These are phyloP conservation scores for Quaeritorhiza haematococci DNA, from an alignment of 371 early-diverging fungal species.

Conservation along the genomic window DNA sequence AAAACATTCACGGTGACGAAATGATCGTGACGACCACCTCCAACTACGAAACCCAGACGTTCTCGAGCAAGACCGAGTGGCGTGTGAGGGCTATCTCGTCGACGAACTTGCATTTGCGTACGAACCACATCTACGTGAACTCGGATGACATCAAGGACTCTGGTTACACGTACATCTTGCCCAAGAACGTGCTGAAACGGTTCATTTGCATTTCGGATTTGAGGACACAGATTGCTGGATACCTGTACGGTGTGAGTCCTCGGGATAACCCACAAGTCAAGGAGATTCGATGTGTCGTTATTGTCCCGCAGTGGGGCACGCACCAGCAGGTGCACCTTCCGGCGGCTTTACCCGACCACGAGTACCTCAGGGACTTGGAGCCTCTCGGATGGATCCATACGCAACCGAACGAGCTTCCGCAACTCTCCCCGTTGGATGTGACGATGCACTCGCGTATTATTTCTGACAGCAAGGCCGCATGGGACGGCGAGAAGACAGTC, in stretches of 20 bases:
- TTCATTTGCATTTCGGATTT: conserved; percentile 94
- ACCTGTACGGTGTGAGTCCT: conserved; percentile 90
- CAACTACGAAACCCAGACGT: conserved; percentile 93
- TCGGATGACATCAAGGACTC: conserved; percentile 91
- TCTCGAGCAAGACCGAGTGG: conserved; percentile 98
- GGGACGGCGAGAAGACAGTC: conserved; percentile 94
- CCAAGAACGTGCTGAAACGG: conserved; percentile 92
- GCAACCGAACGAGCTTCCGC: conserved; percentile 88
- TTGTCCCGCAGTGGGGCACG: conserved; percentile 97
- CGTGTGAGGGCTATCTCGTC: conserved; percentile 93
- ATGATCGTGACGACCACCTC: conserved; percentile 97
- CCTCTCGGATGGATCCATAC: conserved; percentile 99
- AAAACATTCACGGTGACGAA: conserved; percentile 96
- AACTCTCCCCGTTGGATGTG: conserved; percentile 87
- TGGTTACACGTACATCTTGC: conserved; percentile 90
- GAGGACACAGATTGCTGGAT: conserved; percentile 92
- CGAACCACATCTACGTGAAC: conserved; percentile 93
- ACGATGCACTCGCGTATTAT: conserved; percentile 84
- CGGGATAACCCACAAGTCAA: conserved; percentile 91
- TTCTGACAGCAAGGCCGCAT: conserved; percentile 71
- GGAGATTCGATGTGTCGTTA: conserved; percentile 89
- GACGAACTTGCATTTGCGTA: conserved; percentile 88
- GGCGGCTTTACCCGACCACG: conserved; percentile 80
- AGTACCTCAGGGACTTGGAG: conserved; percentile 79
- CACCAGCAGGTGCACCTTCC: conserved; percentile 88